Evolutionary conservation across 1,139 yeast genomes (phyloP).

Genomic region (Pichia sp.): DNA sequence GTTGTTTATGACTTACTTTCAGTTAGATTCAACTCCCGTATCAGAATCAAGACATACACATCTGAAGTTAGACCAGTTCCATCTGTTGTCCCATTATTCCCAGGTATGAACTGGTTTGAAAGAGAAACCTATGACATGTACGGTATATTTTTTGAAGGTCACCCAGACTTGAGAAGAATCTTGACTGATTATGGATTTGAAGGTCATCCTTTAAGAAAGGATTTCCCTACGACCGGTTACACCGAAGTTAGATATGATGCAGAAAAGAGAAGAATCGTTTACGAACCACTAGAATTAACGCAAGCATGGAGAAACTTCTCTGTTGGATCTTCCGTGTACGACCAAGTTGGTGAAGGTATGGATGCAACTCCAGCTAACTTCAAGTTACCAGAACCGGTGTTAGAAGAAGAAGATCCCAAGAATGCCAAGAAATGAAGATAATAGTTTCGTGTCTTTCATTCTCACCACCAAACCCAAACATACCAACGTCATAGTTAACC

Average conservation of each 20-base stretch:
- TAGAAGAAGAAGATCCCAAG: slow-evolving; percentile 47
- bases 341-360: slow-evolving; percentile 83
- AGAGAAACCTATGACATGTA: slow-evolving; percentile 83
- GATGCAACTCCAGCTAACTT: slow-evolving; percentile 77
- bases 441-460: too few relatives aligned
- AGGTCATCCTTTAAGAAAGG: slow-evolving; percentile 88
- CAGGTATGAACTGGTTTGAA: slow-evolving; percentile 88
- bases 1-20: slow-evolving; percentile 79
- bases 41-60: slow-evolving; percentile 85
- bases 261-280: slow-evolving; percentile 83
- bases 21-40: slow-evolving; percentile 79
- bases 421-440: slow-evolving; percentile 33
- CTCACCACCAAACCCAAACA: too few relatives aligned
- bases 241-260: slow-evolving; percentile 88
- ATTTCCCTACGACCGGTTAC: slow-evolving; percentile 89
- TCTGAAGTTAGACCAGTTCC: slow-evolving; percentile 81
- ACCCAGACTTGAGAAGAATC: slow-evolving; percentile 85
- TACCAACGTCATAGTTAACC: too few relatives aligned
- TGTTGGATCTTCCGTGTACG: slow-evolving; percentile 87
- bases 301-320: slow-evolving; percentile 90
- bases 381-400: slow-evolving; percentile 77
- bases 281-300: slow-evolving; percentile 84
- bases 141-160: slow-evolving; percentile 82
- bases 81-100: slow-evolving; percentile 58
- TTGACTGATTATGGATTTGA: slow-evolving; percentile 91